Percentiles rank a stretch among this genome's conserved stretches.
Conservation (phyloP, 306 rosid genomes). For the Leucaena leucocephala region DNA sequence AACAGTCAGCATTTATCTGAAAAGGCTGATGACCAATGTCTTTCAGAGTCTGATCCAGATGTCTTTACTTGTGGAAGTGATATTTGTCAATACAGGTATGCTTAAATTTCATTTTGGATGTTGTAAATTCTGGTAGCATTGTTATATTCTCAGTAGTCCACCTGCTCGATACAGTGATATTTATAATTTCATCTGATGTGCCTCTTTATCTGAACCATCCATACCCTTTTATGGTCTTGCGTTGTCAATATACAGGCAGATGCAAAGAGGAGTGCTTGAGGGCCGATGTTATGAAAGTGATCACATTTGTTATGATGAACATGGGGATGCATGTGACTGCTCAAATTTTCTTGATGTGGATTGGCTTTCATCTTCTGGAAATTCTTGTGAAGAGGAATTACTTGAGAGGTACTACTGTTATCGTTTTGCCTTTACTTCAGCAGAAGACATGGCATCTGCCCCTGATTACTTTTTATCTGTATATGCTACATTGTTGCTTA, state of each 20-base stretch:
- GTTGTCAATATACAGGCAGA: conserved; percentile 46
- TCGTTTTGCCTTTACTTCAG: background rate
- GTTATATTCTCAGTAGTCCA: background rate
- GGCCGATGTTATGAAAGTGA: conserved; percentile 41
- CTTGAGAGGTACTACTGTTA: conserved; percentile 49
- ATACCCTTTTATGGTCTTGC: conserved; percentile 37
- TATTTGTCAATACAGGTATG: conserved; percentile 54
- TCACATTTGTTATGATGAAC: conserved; percentile 54
- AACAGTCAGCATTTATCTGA: conserved; percentile 41
- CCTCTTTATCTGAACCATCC: conserved; percentile 22
- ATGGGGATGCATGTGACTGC: conserved; percentile 56
- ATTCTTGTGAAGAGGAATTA: conserved; percentile 68
- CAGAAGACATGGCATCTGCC: background rate
- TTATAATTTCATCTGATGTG: background rate
- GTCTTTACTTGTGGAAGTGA: conserved; percentile 49
- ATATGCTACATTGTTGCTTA: background rate
- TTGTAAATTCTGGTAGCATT: background rate
- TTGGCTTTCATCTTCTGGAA: conserved; percentile 72
- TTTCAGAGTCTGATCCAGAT: conserved; percentile 54
- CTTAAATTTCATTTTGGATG: conserved; percentile 8
- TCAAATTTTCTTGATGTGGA: conserved; percentile 59
- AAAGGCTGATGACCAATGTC: conserved; percentile 30
- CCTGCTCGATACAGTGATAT: background rate
- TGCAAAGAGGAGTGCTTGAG: conserved; percentile 46
- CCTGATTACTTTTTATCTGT: background rate